phyloP scores from a whole-genome alignment of 2,329 filamentous ascomycete species.

The Exophiala spinifera region DNA sequence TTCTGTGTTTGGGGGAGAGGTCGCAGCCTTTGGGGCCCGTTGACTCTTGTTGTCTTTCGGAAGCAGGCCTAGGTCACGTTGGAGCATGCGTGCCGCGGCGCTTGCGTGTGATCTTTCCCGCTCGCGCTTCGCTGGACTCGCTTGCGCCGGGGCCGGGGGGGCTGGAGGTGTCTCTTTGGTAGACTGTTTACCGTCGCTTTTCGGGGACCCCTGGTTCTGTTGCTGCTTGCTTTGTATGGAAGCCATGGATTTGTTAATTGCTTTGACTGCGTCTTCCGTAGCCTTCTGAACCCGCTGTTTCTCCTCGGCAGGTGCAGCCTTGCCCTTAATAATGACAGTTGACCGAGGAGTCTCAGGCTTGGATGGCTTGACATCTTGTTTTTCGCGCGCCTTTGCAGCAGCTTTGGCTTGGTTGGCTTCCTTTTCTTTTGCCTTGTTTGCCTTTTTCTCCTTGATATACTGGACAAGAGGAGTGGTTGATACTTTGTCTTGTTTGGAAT shows the following conservation, averaged over 20 bases:
- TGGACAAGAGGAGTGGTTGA: slow-evolving; percentile 87
- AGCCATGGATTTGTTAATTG: slow-evolving; percentile 50
- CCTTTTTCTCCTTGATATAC: slow-evolving; percentile 87
- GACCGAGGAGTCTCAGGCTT: slow-evolving; percentile 42
- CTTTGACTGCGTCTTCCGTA: slow-evolving; percentile 61
- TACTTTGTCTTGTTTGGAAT: slow-evolving; percentile 59
- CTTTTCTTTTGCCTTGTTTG: slow-evolving; percentile 61
- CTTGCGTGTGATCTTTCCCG: slow-evolving; percentile 53
- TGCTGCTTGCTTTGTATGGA: slow-evolving; percentile 32
- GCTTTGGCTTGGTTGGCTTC: slow-evolving; percentile 34
- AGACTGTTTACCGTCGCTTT: slow-evolving; percentile 34
- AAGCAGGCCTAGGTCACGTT: slow-evolving; percentile 58
- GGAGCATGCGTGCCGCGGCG: slow-evolving; percentile 57
- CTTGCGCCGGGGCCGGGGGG: slow-evolving; percentile 17
- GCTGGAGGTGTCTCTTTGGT: slow-evolving; percentile 17
- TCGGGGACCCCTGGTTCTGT: slow-evolving; percentile 32
- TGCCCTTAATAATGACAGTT: slow-evolving; percentile 32
- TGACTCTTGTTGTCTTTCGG: slow-evolving; percentile 24
- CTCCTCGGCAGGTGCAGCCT: slow-evolving; percentile 31
- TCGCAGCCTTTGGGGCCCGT: slow-evolving; percentile 11
- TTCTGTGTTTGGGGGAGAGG: slow-evolving; percentile 17
- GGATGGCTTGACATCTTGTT: slow-evolving; percentile 60
- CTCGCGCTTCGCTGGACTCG: slow-evolving; percentile 46
- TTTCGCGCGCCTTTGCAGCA: slow-evolving; percentile 54
- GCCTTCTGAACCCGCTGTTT: slow-evolving; percentile 53